Percentiles rank a stretch among this genome's conserved stretches.
phyloP scores from a whole-genome alignment of 345 rosid species.

The Gossypium bickii region DNA sequence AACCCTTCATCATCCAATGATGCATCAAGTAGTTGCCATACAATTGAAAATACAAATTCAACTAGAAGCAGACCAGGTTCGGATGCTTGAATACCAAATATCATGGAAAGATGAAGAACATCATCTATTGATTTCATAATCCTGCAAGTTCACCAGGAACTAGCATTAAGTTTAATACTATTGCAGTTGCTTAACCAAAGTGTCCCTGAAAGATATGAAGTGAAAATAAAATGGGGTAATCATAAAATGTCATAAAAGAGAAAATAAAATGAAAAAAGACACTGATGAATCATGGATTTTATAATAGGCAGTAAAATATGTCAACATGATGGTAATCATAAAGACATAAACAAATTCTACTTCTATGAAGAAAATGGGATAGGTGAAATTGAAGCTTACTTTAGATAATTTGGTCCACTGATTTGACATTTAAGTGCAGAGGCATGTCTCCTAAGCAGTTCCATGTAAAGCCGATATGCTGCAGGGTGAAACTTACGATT shows the following conservation, averaged over 20 bases:
- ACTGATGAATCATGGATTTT: neutral
- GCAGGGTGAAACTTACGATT: conserved; percentile 59
- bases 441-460: conserved; percentile 74
- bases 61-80: conserved; percentile 72
- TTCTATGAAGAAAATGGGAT: neutral
- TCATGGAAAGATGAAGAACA: conserved; percentile 69
- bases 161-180: conserved; percentile 9
- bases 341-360: neutral
- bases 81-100: conserved; percentile 48
- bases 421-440: conserved; percentile 51
- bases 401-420: conserved; percentile 39
- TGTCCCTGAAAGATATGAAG: neutral
- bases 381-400: conserved; percentile 32
- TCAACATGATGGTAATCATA: neutral
- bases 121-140: conserved; percentile 75
- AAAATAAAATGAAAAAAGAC: neutral
- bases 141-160: conserved; percentile 39
- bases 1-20: conserved; percentile 85
- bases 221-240: too few relatives aligned
- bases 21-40: conserved; percentile 91
- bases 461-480: conserved; percentile 85
- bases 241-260: neutral
- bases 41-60: conserved; percentile 66
- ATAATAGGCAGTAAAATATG: neutral
- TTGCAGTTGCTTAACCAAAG: neutral